Evolutionary conservation across 2,329 filamentous ascomycete species (phyloP).

Genomic region (Tolypocladium ovalisporum): DNA sequence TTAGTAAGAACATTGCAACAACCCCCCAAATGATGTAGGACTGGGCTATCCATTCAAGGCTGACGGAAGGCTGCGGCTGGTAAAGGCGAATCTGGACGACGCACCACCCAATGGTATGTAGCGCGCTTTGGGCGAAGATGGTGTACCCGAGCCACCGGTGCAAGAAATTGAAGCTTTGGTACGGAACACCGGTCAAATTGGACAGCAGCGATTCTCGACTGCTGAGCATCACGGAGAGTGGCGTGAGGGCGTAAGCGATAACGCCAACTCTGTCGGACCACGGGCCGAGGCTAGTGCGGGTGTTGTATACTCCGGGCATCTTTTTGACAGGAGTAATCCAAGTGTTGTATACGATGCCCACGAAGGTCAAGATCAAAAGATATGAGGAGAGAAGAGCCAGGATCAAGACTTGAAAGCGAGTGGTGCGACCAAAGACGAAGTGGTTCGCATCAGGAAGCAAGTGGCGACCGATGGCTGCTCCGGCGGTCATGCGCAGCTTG

Average conservation of each 20-base stretch:
- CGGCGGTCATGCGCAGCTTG: slow-evolving; percentile 24
- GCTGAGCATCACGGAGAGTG: slow-evolving; percentile 56
- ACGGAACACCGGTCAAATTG: slow-evolving; percentile 60
- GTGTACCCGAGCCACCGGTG: slow-evolving; percentile 68
- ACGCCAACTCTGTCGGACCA: slow-evolving; percentile 60
- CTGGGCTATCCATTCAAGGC: slow-evolving; percentile 46
- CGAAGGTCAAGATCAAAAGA: slow-evolving; percentile 56
- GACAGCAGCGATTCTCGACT: slow-evolving; percentile 61
- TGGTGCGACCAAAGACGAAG: slow-evolving; percentile 54
- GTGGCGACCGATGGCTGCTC: slow-evolving; percentile 32
- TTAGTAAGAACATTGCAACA: slow-evolving; percentile 54
- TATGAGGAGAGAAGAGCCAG: slow-evolving; percentile 49
- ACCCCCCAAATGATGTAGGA: slow-evolving; percentile 64
- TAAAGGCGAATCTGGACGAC: slow-evolving; percentile 57
- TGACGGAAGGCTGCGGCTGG: slow-evolving; percentile 56
- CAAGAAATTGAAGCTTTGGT: slow-evolving; percentile 68
- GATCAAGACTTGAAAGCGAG: slow-evolving; percentile 55
- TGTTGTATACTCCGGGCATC: slow-evolving; percentile 46
- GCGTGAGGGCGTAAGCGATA: slow-evolving; percentile 63
- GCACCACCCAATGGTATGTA: slow-evolving; percentile 65
- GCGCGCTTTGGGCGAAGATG: slow-evolving; percentile 54
- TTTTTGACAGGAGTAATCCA: slow-evolving; percentile 61
- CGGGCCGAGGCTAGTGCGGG: slow-evolving; percentile 52
- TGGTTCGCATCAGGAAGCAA: slow-evolving; percentile 50
- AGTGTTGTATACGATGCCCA: slow-evolving; percentile 55